phyloP scores from a whole-genome alignment of 2,329 filamentous ascomycete genomes.

The Emergomyces pasteurianus region DNA sequence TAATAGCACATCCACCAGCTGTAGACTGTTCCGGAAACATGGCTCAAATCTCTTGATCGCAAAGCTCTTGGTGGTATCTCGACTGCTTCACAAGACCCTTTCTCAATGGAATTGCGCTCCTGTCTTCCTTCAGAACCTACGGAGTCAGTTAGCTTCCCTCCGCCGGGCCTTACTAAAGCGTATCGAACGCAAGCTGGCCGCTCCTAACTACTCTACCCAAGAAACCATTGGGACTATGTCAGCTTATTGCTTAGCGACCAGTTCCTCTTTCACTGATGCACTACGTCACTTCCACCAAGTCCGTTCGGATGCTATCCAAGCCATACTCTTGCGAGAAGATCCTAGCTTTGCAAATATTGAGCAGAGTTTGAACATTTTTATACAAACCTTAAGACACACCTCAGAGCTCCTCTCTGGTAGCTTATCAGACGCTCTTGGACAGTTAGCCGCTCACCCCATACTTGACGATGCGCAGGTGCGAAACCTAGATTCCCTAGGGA shows the following conservation, averaged over 20 bases:
- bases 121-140: conserved; percentile 49
- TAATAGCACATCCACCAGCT: conserved; percentile 41
- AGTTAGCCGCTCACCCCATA: conserved; percentile 57
- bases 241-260: conserved; percentile 72
- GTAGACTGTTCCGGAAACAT: conserved; percentile 40
- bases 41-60: conserved; percentile 45
- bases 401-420: conserved; percentile 62
- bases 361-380: conserved; percentile 58
- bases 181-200: conserved; percentile 45
- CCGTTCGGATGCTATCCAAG: conserved; percentile 55
- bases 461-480: conserved; percentile 59
- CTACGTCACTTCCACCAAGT: conserved; percentile 66
- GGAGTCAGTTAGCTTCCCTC: conserved; percentile 51
- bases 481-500: conserved; percentile 54
- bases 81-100: conserved; percentile 64
- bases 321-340: conserved; percentile 44
- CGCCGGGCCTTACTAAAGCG: conserved; percentile 53
- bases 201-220: conserved; percentile 30
- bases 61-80: conserved; percentile 63
- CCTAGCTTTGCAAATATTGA: conserved; percentile 44
- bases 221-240: conserved; percentile 60
- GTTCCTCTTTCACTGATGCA: conserved; percentile 66
- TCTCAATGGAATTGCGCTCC: conserved; percentile 38
- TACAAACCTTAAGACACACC: conserved; percentile 64
- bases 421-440: conserved; percentile 56